Evolutionary conservation across 2,329 filamentous ascomycete genomes (phyloP), one percentile per base, ranked within the genome.

Genomic region (Hysterium pulicare): DNA sequence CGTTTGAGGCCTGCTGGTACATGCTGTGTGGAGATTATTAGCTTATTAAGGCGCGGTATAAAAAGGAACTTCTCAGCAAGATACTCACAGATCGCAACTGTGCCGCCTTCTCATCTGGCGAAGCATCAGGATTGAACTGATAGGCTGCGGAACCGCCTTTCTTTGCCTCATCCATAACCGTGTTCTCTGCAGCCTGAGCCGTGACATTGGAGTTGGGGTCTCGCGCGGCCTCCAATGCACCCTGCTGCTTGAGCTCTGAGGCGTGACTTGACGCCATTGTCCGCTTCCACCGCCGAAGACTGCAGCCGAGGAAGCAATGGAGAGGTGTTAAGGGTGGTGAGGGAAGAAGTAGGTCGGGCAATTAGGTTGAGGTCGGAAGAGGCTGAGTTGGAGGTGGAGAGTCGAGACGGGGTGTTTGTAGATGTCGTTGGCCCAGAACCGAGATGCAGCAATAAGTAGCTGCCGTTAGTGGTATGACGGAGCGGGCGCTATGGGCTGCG

Each of bases 101-200:
- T 23, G 84, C 84, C 47, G 79, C 84, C 74, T 98, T 98, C 67
- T 95, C 78, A 64, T 90, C 87, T 1, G 85, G 78, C 33, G 77
- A 84, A 32, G 90, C 90, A 72, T 95, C 72, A 1, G 93, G 89
- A 62, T 98, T 79, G 71, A 97, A 98, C 48, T 83, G 80, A 64
- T 87, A 93, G 50, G 89, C 90, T 22, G 84, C 72, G 19, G 86
- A 81, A 32, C 93, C 93, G 10, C 85, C 87, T 57, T 86, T 84
- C 59, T 77, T 81, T 53, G 87, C 88, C 66, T 95, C 83, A 41
- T 87, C 75, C 20, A 95, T 76, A 37, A 96, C 77, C 56, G 80
- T 79, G 53, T 79, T 76, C 69, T 95, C 79, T 23, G 87, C 87
- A 50, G 84, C 82, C 31, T 86, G 79, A 35, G 87, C 75, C 1